Conservation (phyloP, 495 filamentous ascomycete species). For the Penicillium angulare region DNA sequence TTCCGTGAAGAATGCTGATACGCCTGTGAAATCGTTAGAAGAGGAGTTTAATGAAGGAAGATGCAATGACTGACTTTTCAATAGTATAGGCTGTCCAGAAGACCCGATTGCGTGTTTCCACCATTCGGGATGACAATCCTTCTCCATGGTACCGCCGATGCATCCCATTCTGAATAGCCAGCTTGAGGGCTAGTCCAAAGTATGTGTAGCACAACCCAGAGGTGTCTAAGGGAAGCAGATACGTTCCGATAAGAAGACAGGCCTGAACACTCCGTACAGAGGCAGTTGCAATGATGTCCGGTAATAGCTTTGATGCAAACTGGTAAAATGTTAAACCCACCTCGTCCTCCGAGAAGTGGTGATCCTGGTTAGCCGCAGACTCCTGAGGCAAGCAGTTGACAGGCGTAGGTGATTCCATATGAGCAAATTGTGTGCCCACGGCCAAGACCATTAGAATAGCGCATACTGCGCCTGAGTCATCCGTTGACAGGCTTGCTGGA, state of each 20-base stretch:
- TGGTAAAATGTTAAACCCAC: slow-evolving; percentile 54
- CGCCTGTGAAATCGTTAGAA: slow-evolving; percentile 25
- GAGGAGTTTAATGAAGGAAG: neutral
- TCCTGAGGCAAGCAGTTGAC: slow-evolving; percentile 36
- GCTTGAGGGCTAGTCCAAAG: slow-evolving; percentile 48
- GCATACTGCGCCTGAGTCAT: slow-evolving; percentile 46
- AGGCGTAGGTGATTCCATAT: slow-evolving; percentile 47
- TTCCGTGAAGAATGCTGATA: slow-evolving; percentile 47
- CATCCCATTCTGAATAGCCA: slow-evolving; percentile 57
- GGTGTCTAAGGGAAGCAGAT: slow-evolving; percentile 49
- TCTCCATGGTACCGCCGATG: slow-evolving; percentile 49
- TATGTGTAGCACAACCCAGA: slow-evolving; percentile 52
- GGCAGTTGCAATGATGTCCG: slow-evolving; percentile 53
- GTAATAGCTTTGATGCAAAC: slow-evolving; percentile 47
- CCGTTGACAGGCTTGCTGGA: slow-evolving; percentile 39
- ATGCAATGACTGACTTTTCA: slow-evolving; percentile 35
- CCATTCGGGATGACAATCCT: slow-evolving; percentile 39
- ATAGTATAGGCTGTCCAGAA: slow-evolving; percentile 55
- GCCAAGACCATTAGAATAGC: slow-evolving; percentile 51
- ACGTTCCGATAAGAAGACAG: slow-evolving; percentile 49
- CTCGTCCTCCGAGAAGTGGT: slow-evolving; percentile 50
- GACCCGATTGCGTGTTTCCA: slow-evolving; percentile 48
- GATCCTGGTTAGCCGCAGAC: slow-evolving; percentile 32
- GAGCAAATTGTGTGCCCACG: slow-evolving; percentile 54
- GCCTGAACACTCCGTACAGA: slow-evolving; percentile 53